Evolutionary conservation across 331 rosid species (phyloP).

Genomic region (Acacia concinna): DNA sequence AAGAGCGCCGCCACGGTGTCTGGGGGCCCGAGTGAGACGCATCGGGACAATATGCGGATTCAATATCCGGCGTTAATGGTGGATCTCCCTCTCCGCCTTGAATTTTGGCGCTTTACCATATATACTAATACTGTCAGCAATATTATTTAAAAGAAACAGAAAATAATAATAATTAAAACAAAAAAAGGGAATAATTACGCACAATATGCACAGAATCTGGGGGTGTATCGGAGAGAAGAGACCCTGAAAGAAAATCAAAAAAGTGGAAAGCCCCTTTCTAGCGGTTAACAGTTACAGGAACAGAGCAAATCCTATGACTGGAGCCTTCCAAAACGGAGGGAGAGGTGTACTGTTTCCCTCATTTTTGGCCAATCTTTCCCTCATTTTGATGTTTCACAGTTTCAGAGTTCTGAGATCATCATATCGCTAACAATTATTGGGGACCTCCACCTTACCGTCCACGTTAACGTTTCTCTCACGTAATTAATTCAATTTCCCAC

Average conservation of each 20-base stretch:
- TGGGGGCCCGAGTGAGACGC: constrained; percentile 36
- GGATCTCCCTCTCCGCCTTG: constrained; percentile 44
- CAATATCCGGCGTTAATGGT: constrained; percentile 31
- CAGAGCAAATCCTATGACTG: background rate
- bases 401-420: background rate
- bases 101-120: background rate
- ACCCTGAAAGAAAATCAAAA: background rate
- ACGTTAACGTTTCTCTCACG: background rate
- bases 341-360: background rate
- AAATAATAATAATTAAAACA: background rate
- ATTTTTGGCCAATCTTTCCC: no score
- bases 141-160: background rate
- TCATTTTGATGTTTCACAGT: no score
- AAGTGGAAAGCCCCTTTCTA: background rate
- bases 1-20: constrained; percentile 26
- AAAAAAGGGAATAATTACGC: background rate
- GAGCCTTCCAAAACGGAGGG: background rate
- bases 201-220: background rate
- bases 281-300: background rate
- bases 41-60: constrained; percentile 13
- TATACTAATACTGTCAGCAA: background rate
- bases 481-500: background rate
- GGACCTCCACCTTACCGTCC: background rate
- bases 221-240: background rate
- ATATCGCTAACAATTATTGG: background rate